These are phyloP conservation scores for Botrytis cinerea DNA, from an alignment of 2,329 filamentous ascomycete species.

Conservation along the genomic window DNA sequence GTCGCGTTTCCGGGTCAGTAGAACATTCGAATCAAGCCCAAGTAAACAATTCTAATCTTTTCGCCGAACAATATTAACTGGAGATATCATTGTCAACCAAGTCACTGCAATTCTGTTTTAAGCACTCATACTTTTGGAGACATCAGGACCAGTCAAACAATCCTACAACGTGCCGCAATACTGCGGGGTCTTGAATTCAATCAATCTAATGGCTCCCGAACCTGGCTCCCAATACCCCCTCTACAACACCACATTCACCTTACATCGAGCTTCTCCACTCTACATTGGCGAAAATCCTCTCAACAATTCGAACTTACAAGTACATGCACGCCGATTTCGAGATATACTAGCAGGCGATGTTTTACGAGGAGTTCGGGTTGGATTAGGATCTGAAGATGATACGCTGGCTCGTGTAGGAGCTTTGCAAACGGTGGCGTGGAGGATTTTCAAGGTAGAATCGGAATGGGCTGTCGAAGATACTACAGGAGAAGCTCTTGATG, in stretches of 20 bases:
- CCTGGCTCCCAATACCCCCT: conserved; percentile 44
- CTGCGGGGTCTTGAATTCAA: not conserved
- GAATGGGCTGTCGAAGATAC: conserved; percentile 35
- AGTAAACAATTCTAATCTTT: not conserved
- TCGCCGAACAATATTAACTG: not conserved
- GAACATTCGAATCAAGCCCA: not conserved
- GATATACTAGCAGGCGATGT: conserved; percentile 49
- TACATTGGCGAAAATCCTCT: conserved; percentile 45
- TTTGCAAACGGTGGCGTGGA: conserved; percentile 48
- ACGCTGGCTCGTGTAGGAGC: conserved; percentile 44
- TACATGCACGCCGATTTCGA: conserved; percentile 46
- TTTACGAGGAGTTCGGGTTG: conserved; percentile 49
- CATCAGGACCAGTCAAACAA: not conserved
- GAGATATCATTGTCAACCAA: not conserved
- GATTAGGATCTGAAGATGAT: conserved; percentile 43
- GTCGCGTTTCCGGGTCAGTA: conserved; percentile 1
- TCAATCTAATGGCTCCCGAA: conserved; percentile 19
- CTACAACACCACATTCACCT: conserved; percentile 48
- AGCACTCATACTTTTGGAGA: not conserved
- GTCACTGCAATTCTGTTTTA: not conserved
- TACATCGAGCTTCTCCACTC: conserved; percentile 50
- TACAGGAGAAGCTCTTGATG: not conserved
- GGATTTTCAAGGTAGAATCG: conserved; percentile 45
- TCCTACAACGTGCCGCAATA: not conserved
- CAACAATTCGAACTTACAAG: conserved; percentile 39